phyloP scores from a whole-genome alignment of 257 asterid genomes.

The Ehretia macrophylla region DNA sequence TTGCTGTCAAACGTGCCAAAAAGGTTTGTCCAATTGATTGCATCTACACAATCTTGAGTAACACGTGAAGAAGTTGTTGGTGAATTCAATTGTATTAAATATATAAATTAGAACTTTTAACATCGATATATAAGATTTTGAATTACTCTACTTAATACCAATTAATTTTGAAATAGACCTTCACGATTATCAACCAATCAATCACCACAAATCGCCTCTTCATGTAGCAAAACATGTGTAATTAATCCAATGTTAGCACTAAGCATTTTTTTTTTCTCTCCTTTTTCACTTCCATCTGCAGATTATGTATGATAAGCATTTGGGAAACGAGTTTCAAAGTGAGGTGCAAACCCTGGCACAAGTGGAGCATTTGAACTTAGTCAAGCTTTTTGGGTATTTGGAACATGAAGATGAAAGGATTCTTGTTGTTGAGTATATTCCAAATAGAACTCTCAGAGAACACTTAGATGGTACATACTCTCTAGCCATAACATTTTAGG shows the following conservation, averaged over 20 bases:
- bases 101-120: too few relatives aligned
- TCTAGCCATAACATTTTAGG: not conserved
- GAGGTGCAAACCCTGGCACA: conserved; percentile 75
- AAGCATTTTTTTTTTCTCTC: too few relatives aligned
- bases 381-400: conserved; percentile 71
- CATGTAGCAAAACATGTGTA: too few relatives aligned
- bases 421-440: conserved; percentile 80
- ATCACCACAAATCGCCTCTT: too few relatives aligned
- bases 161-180: too few relatives aligned
- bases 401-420: conserved; percentile 82
- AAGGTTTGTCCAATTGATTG: conserved; percentile 32
- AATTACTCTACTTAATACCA: too few relatives aligned
- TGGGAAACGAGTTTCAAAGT: conserved; percentile 62
- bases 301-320: conserved; percentile 64
- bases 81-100: too few relatives aligned
- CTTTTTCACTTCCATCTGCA: conserved; percentile 21
- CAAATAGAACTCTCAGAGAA: conserved; percentile 88
- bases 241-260: too few relatives aligned
- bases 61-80: too few relatives aligned
- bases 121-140: too few relatives aligned
- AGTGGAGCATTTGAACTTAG: conserved; percentile 83
- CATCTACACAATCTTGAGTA: too few relatives aligned
- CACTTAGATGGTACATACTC: conserved; percentile 80
- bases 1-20: conserved; percentile 93
- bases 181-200: too few relatives aligned